phyloP scores from a whole-genome alignment of 2,329 filamentous ascomycete genomes.

The Plenodomus lindquistii region DNA sequence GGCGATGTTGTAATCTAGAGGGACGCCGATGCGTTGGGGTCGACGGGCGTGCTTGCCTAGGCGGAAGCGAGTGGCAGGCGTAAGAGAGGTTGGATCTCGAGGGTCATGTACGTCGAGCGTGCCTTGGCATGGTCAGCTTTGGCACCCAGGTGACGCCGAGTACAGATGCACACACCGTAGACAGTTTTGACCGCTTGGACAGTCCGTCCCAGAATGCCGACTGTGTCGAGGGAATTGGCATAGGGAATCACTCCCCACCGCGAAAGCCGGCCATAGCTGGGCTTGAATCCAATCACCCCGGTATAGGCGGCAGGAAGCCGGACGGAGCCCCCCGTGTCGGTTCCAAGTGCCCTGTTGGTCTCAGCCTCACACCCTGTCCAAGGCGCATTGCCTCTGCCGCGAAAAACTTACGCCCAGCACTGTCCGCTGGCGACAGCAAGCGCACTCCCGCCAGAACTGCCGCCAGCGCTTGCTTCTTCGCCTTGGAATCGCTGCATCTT shows the following conservation, averaged over 20 bases:
- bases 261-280: constrained; percentile 85
- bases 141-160: constrained; percentile 2
- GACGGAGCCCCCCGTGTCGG: constrained; percentile 90
- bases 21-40: constrained; percentile 57
- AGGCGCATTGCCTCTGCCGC: background rate
- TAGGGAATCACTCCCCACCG: constrained; percentile 87
- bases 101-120: constrained; percentile 64
- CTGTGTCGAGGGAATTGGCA: constrained; percentile 89
- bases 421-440: constrained; percentile 73
- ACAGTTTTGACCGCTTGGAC: constrained; percentile 52
- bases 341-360: constrained; percentile 70
- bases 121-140: constrained; percentile 34
- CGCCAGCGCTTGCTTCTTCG: constrained; percentile 43
- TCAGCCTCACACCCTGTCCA: constrained; percentile 19
- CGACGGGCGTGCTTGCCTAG: constrained; percentile 9
- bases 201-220: constrained; percentile 70
- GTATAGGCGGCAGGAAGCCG: constrained; percentile 87
- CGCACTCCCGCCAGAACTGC: constrained; percentile 89
- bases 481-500: constrained; percentile 49
- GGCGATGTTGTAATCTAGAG: constrained; percentile 81
- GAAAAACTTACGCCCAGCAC: constrained; percentile 57
- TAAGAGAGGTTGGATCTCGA: constrained; percentile 75
- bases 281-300: constrained; percentile 83
- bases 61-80: constrained; percentile 57
- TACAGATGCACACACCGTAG: constrained; percentile 43